Evolutionary conservation across 2,329 filamentous ascomycete species (phyloP), one percentile per base, ranked within the genome.

Genomic region (Fusarium aywerte): DNA sequence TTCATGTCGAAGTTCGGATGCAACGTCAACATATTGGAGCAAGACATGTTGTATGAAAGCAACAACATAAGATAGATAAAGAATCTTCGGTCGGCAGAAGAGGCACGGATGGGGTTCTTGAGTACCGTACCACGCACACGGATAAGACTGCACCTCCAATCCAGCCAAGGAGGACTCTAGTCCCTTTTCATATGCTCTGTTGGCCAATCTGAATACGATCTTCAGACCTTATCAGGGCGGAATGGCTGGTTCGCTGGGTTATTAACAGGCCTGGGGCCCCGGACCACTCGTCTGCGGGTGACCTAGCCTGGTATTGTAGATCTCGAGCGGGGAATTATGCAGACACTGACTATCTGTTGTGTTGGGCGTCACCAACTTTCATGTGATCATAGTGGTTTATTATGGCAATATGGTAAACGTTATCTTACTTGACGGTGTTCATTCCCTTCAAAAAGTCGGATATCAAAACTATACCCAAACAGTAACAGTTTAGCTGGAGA

Each of bases 251-350:
- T 60, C 50, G 45, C 35, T 27, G 27, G 53, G 27, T 56, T 44
- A 31, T 35, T 63, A 69, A 69, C 66, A 63, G 50, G 56, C 59
- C 58, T 50, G 67, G 58, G 35, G 45, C 58, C 57, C 66, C 58
- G 20, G 66, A 35, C 40, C 53, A 38, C 60, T 62, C 56, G 35
- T 62, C 50, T 58, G n/a, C 21, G 29, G 45, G 29, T 36, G 32
- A 7, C 53, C 66, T 67, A 56, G 62, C 32, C 66, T 40, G 40
- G 45, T 36, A 23, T 18, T 36, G 44, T 21, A 39, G 66, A 67
- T 69, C 58, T 54, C 31, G 31, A 50, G 63, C 45, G 65, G 67
- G 53, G 60, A 36, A 45, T 32, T 27, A 16, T 58, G 38, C 33
- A 35, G n/a, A 42, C 51, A 44, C 20, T 25, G 44, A 58, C 50